These are phyloP conservation scores for Tetrapyrgos nigripes DNA, from an alignment of 1,284 basidiomycete species.

Conservation along the genomic window DNA sequence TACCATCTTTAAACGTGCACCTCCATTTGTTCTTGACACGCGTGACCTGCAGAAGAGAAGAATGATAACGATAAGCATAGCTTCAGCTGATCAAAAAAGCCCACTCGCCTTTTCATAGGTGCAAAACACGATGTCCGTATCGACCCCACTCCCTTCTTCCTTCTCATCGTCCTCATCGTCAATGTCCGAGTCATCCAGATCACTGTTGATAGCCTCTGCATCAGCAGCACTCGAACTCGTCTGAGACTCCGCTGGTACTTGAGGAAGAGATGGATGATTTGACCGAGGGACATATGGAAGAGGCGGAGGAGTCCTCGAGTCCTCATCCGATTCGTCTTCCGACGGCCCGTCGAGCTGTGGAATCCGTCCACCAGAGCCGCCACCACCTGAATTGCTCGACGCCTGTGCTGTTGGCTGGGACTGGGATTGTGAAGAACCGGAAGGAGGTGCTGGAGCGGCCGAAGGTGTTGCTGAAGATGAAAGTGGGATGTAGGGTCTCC, in stretches of 20 bases:
- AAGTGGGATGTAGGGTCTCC: constrained; percentile 31
- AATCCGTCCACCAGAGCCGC: constrained; percentile 45
- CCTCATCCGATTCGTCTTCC: constrained; percentile 55
- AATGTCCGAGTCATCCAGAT: constrained; percentile 93
- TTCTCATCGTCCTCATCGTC: constrained; percentile 80
- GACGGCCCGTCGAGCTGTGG: constrained; percentile 73
- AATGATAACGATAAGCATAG: constrained; percentile 8
- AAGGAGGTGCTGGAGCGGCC: constrained; percentile 21
- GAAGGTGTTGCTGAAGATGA: constrained; percentile 19
- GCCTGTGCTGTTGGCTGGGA: constrained; percentile 20
- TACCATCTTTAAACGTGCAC: constrained; percentile 98
- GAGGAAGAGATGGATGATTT: constrained; percentile 64
- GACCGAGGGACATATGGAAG: constrained; percentile 71
- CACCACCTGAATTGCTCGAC: constrained; percentile 18
- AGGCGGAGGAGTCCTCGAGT: constrained; percentile 63
- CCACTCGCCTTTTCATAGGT: constrained; percentile 93
- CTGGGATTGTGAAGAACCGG: constrained; percentile 19
- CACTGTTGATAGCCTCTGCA: constrained; percentile 92
- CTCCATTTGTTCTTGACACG: constrained; percentile 99
- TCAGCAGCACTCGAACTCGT: constrained; percentile 50
- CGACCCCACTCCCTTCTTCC: constrained; percentile 66
- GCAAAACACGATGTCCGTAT: constrained; percentile 95
- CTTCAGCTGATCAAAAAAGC: constrained; percentile 2
- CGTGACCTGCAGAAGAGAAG: constrained; percentile 71
- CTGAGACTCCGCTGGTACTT: constrained; percentile 43